phyloP scores from a whole-genome alignment of 208 protist species.

The Naegleria lovaniensis region DNA sequence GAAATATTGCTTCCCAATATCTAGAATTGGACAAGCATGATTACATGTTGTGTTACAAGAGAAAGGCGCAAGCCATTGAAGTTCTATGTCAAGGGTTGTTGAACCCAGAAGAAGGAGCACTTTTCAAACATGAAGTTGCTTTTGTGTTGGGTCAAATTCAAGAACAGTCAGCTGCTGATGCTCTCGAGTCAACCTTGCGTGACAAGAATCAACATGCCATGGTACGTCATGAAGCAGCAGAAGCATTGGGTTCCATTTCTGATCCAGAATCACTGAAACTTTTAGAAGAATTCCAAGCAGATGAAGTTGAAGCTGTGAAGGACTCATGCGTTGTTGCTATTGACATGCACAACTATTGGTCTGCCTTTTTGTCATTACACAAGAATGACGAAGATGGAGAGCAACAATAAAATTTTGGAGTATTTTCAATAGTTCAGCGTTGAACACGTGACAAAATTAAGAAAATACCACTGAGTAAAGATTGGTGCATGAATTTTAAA shows the following conservation, averaged over 20 bases:
- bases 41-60: neutral
- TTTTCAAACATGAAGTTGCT: constrained; percentile 95
- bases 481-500: too few species aligned
- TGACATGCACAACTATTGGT: constrained; percentile 48
- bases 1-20: constrained; percentile 57
- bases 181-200: constrained; percentile 58
- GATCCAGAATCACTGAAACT: constrained; percentile 39
- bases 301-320: constrained; percentile 41
- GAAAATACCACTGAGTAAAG: too few species aligned
- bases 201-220: constrained; percentile 81
- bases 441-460: too few species aligned
- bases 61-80: constrained; percentile 53
- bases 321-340: constrained; percentile 52
- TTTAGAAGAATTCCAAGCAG: constrained; percentile 33
- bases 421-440: too few species aligned
- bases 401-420: neutral
- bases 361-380: neutral
- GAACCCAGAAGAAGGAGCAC: constrained; percentile 63
- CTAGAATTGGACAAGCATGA: neutral
- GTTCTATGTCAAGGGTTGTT: constrained; percentile 71
- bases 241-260: constrained; percentile 92
- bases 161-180: constrained; percentile 56
- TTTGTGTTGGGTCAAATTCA: constrained; percentile 95
- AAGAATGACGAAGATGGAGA: neutral
- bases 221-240: constrained; percentile 93